Conservation (phyloP, 768 basidiomycete species). For the Cystofilobasidium macerans region DNA sequence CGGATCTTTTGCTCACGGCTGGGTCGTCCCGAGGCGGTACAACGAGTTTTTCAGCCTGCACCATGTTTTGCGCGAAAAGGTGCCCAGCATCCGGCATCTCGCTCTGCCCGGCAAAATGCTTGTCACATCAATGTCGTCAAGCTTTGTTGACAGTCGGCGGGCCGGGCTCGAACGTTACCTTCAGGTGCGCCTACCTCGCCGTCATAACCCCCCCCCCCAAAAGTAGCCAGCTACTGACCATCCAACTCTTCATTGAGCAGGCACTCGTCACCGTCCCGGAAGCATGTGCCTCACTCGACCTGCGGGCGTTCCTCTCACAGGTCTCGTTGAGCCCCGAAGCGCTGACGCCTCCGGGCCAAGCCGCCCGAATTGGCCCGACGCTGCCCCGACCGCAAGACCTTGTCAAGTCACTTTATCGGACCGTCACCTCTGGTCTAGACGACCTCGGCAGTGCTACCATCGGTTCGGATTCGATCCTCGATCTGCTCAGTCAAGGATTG, state of each 20-base stretch:
- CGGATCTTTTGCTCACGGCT: slow-evolving; percentile 61
- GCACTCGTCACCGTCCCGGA: slow-evolving; percentile 14
- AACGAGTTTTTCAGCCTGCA: slow-evolving; percentile 91
- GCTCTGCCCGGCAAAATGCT: slow-evolving; percentile 93
- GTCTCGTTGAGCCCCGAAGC: slow-evolving; percentile 23
- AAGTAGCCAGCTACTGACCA: not conserved
- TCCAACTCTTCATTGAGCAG: not conserved
- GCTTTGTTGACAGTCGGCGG: slow-evolving; percentile 71
- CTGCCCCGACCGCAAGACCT: slow-evolving; percentile 45
- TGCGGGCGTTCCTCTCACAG: slow-evolving; percentile 74
- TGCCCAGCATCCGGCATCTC: slow-evolving; percentile 48
- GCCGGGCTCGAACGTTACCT: slow-evolving; percentile 76
- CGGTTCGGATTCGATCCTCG: slow-evolving; percentile 58
- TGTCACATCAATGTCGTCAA: slow-evolving; percentile 73
- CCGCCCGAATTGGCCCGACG: not conserved
- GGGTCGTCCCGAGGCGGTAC: slow-evolving; percentile 87
- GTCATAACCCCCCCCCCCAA: not conserved
- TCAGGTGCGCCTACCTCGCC: slow-evolving; percentile 47
- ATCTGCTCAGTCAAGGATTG: slow-evolving; percentile 83
- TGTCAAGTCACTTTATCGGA: slow-evolving; percentile 77
- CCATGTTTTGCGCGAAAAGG: slow-evolving; percentile 67
- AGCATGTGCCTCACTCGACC: slow-evolving; percentile 40
- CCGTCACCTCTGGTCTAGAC: slow-evolving; percentile 87
- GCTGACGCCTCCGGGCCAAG: slow-evolving; percentile 3
- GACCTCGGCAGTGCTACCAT: slow-evolving; percentile 42